Evolutionary conservation across 2,329 filamentous ascomycete genomes (phyloP), one percentile per base, ranked within the genome.

Genomic region (Aspergillus ochraceoroseus): DNA sequence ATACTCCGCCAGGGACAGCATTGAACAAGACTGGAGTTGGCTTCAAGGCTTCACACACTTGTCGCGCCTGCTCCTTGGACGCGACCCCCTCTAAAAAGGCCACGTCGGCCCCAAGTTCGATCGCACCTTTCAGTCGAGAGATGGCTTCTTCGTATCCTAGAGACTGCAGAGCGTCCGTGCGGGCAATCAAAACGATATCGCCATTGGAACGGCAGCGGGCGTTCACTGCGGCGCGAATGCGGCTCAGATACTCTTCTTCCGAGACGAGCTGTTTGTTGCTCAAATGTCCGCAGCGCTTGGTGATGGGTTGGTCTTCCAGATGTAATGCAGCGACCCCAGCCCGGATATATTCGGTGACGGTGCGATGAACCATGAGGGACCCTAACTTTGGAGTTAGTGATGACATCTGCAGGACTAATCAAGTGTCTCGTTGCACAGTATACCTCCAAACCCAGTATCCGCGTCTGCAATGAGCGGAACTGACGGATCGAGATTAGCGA

Each of bases 251-350:
- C 2, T 59, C 61, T 1, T 55, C 52, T 0, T 39, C 47, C 31
- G 62, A 61, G 15, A 68, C 65, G 6, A 68, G 58, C 25, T 62
- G 54, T 46, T 68, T 69, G 25, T 64, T 65, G 2, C 52, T 57
- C 0, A 68, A 58, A 37, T 68, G 64, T 2, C 66, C 65, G 42
- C 66, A 68, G 12, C 64, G 59, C 41, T 69, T 68, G 11, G 61
- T 65, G 44, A 65, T 63, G 5, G 77, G 68, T 54, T 79, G 73
- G 56, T 79, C 76, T 57, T 79, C 75, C 48, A 79, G 70, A 53
- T 79, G 76, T 30, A 78, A 65, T 7, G 66, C 75, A 1, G 76
- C 75, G 2, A 79, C 71, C 15, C 75, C 75, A 2, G 73, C 66
- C 32, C 70, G 68, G 15, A 70, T 68, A 57, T 77, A 77, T 33